A percentile compares a stretch with the other conserved stretches of the same genome.
Evolutionary conservation across 2,329 filamentous ascomycete species (phyloP).

Genomic region (Dichotomopilus funicola): DNA sequence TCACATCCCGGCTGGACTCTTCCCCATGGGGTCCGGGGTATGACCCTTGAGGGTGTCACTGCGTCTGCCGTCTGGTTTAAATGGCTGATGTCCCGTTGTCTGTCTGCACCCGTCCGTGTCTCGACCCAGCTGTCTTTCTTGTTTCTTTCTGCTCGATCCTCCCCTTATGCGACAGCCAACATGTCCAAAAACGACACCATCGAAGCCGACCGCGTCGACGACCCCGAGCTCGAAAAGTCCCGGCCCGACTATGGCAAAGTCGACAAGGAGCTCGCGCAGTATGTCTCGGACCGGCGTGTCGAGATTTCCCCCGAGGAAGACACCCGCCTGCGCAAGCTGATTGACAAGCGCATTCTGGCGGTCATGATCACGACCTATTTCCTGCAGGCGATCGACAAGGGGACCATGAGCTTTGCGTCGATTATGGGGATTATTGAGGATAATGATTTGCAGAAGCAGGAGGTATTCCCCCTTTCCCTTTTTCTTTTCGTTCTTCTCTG

Average conservation of each 20-base stretch:
- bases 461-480: constrained; percentile 10
- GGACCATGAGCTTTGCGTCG: constrained; percentile 56
- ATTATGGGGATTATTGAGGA: constrained; percentile 56
- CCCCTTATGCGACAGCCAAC: neutral
- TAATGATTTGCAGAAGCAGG: constrained; percentile 37
- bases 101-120: too few species aligned
- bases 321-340: constrained; percentile 53
- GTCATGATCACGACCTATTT: constrained; percentile 73
- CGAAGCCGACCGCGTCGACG: constrained; percentile 7
- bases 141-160: too few species aligned
- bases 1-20: too few species aligned
- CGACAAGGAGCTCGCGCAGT: constrained; percentile 65
- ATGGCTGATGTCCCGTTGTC: too few species aligned
- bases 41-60: too few species aligned
- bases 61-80: too few species aligned
- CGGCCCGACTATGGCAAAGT: constrained; percentile 47
- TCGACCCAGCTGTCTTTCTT: too few species aligned
- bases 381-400: constrained; percentile 62
- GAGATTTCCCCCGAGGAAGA: constrained; percentile 55
- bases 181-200: constrained; percentile 1
- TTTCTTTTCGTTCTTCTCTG: neutral
- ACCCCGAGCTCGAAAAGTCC: constrained; percentile 36
- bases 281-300: constrained; percentile 51
- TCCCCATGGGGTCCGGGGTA: too few species aligned
- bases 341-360: constrained; percentile 60